Evolutionary conservation across 23 red algal genomes (phyloP).

Genomic region (Cyanidium caldarium): DNA sequence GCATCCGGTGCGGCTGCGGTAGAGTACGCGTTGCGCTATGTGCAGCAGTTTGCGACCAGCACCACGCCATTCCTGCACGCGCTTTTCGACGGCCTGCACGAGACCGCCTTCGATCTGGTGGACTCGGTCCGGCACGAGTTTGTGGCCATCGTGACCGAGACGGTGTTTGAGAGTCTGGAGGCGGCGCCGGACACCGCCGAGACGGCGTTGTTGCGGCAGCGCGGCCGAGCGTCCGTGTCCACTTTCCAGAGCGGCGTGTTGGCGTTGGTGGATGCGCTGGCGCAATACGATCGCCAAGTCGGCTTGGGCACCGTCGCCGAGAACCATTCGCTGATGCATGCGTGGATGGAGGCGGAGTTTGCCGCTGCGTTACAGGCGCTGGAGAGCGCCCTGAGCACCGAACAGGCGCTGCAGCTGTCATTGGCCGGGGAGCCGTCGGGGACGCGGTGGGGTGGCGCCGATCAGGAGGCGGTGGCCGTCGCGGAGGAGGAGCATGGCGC

Average conservation of each 20-base stretch:
- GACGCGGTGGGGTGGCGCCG: too few species aligned
- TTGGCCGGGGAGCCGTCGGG: neutral
- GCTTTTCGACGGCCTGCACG: neutral
- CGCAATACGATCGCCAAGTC: neutral
- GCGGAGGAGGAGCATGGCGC: neutral
- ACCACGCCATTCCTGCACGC: neutral
- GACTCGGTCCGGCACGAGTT: neutral
- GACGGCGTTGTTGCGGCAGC: neutral
- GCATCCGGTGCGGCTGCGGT: too few species aligned
- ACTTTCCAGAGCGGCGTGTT: neutral
- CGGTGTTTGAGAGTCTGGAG: neutral
- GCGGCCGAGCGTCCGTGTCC: neutral
- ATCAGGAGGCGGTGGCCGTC: neutral
- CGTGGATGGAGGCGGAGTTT: constrained; percentile 7
- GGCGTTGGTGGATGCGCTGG: neutral
- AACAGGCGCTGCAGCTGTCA: neutral
- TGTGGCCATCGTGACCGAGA: neutral
- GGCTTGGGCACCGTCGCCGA: neutral
- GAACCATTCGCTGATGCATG: neutral
- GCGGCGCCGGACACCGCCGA: neutral
- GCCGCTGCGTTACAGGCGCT: neutral
- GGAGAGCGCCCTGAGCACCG: neutral
- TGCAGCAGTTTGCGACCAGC: neutral
- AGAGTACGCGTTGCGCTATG: neutral
- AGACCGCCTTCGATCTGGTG: neutral